Base-by-base conservation (phyloP, 2,329 filamentous ascomycete genomes). In the Annulohypoxylon truncatum region DNA sequence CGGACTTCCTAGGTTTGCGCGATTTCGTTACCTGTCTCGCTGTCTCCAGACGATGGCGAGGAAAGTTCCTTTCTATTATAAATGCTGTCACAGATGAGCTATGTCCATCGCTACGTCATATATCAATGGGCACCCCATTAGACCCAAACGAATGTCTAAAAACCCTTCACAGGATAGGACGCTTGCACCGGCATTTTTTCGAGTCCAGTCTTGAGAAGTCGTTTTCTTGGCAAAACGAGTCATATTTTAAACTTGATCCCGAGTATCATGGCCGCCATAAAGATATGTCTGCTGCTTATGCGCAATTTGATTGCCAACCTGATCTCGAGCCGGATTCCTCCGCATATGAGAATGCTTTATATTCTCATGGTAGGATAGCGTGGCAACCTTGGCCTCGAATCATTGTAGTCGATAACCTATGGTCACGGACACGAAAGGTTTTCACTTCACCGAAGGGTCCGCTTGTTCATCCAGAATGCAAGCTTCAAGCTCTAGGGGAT, bases 31-130 rank as follows among this genome's bases (percentile, higher is more conserved):
- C 22, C 8, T 75, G 74, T 46, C 61, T 74, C 12, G 26, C 64
- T 9, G 71, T 75, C 6, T 75, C 70, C 8, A 73, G 55, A 62
- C 28, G 15, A 22, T 75, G 74, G 74, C 73, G 74, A 35, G 33
- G 47, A 28, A 69, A 60, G 47, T 61, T 75, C 20, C 48, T 74
- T 38, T 74, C 73, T 15, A 51, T 73, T 40, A 61, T 69, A n/a
- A 6, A 5, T 7, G 24, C 48, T 46, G 62, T 67, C 29, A 48
- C 61, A 15, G 59, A 48, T 18, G 48, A 6, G 1, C 52, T 52
- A 15, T 71, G 61, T 62, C 73, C 74, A 47, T 72, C 67, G n/a
- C 42, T 73, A 4, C n/a, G 4, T 9, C 50, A 50, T 3, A 12
- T 20, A 13, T 35, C 53, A 2, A 22, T 54, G 10, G 12, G 57